Conservation (phyloP, 352 stramenopile genomes). For the Globisporangium spinosum region DNA sequence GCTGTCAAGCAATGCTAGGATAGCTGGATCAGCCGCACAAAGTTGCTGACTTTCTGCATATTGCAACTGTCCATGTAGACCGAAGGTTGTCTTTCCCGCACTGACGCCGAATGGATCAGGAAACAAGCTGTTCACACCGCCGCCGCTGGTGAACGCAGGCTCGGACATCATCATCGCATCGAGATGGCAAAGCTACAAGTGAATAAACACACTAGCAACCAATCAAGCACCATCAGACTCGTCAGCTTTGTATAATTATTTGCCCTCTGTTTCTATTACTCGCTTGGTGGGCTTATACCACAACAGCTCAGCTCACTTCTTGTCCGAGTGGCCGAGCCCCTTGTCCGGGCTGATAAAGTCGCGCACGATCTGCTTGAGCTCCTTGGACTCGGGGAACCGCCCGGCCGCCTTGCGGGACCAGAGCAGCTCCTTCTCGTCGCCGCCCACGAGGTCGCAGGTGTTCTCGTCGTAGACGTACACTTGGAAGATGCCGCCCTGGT, state of each 20-base stretch:
- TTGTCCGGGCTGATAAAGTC: slow-evolving; percentile 82
- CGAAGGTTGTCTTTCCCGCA: slow-evolving; percentile 21
- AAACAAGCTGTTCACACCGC: not conserved
- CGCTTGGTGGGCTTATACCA: not conserved
- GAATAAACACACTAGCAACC: slow-evolving; percentile 1
- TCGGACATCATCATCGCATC: slow-evolving; percentile 13
- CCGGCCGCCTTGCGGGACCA: slow-evolving; percentile 83
- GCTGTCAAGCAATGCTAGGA: not conserved
- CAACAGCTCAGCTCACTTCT: slow-evolving; percentile 35
- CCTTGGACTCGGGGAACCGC: slow-evolving; percentile 90
- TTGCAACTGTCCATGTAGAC: not conserved
- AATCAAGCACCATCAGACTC: not conserved
- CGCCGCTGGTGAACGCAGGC: not conserved
- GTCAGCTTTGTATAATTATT: not conserved
- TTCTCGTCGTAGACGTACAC: slow-evolving; percentile 48
- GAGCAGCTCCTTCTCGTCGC: slow-evolving; percentile 55
- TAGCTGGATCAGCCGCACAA: not conserved
- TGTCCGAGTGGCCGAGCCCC: slow-evolving; percentile 84
- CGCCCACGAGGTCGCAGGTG: slow-evolving; percentile 7
- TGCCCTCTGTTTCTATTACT: not conserved
- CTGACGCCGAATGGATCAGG: not conserved
- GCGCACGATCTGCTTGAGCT: slow-evolving; percentile 91
- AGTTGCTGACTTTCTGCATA: not conserved
- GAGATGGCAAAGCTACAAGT: slow-evolving; percentile 8
- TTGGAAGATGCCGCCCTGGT: slow-evolving; percentile 61